Base-by-base conservation (phyloP, 768 basidiomycete species). In the Suillus ampliporus region DNA sequence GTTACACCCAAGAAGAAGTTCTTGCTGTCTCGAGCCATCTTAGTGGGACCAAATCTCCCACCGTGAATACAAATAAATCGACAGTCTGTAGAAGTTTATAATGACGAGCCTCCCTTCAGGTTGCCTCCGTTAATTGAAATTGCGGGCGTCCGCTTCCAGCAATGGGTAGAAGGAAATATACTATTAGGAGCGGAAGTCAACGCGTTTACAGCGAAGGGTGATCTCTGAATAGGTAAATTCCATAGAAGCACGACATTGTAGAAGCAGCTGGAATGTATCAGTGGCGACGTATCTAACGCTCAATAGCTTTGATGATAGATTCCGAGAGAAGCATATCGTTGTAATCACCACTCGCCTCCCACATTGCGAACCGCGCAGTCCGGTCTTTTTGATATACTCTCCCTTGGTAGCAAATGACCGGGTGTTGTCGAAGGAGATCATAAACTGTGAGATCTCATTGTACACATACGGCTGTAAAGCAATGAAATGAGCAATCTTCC, bases 1-100 rank as follows among this genome's bases (percentile, higher is more conserved):
- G 94, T 94, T 97, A 88, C 76, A 88, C 89, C 13, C 87, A 91
- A 4, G 84, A 84, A 19, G 88, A 94, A 68, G 81, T 98, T 38
- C 75, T 84, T 7, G 76, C 80, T 0, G 86, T 94, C 8, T 78
- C 97, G 21, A 74, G 77, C n/a, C 83, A 88, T 68, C 74, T 75
- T 4, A 72, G 78, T 3, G 89, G 88, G 8, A 85, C 83, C 6
- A 76, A 68, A 80, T 88, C 57, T 68, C 75, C 21, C 72, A 74
- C 10, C 68, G 76, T 5, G 88, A 90, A 62, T 79, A 84, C 62
- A 84, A 83, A n/a, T n/a, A 80, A 60, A 69, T 86, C n/a, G n/a
- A n/a, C n/a, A n/a, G n/a, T n/a, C n/a, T n/a, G n/a, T n/a, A n/a
- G n/a, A n/a, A n/a, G n/a, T n/a, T n/a, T n/a, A n/a, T n/a, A n/a